Evolutionary conservation across 2,329 filamentous ascomycete genomes (phyloP).

Genomic region (Xylariaceae sp.): DNA sequence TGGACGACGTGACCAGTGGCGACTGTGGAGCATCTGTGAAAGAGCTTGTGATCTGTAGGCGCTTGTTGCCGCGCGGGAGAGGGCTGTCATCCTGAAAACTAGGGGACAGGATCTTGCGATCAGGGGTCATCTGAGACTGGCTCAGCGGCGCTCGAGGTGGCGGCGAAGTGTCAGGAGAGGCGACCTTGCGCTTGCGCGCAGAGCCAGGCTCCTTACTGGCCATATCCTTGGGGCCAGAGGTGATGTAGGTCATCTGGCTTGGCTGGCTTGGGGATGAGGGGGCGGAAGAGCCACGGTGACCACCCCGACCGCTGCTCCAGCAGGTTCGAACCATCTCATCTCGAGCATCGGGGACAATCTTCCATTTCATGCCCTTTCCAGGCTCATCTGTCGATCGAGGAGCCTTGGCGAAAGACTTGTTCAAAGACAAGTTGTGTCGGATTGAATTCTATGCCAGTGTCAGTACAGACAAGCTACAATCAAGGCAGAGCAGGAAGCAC

Average conservation of each 20-base stretch:
- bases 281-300: slow-evolving; percentile 64
- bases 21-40: slow-evolving; percentile 54
- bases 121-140: slow-evolving; percentile 55
- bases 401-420: slow-evolving; percentile 92
- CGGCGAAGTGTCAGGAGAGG: slow-evolving; percentile 51
- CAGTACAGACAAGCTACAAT: slow-evolving; percentile 19
- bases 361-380: slow-evolving; percentile 99
- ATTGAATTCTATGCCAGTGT: slow-evolving; percentile 72
- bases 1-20: slow-evolving; percentile 55
- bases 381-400: slow-evolving; percentile 90
- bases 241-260: slow-evolving; percentile 57
- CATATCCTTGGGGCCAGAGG: slow-evolving; percentile 55
- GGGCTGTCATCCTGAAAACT: slow-evolving; percentile 57
- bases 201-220: slow-evolving; percentile 48
- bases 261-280: slow-evolving; percentile 61
- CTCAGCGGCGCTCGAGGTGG: slow-evolving; percentile 47
- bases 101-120: slow-evolving; percentile 43
- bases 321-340: slow-evolving; percentile 83
- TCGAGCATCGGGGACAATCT: slow-evolving; percentile 76
- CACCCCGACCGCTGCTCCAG: slow-evolving; percentile 57
- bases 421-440: slow-evolving; percentile 90
- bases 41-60: slow-evolving; percentile 39
- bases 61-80: slow-evolving; percentile 53
- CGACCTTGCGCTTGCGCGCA: slow-evolving; percentile 54
- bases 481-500: slow-evolving; percentile 1